Evolutionary conservation across 441 rosid genomes (phyloP).

Genomic region (Omphalea diandra): DNA sequence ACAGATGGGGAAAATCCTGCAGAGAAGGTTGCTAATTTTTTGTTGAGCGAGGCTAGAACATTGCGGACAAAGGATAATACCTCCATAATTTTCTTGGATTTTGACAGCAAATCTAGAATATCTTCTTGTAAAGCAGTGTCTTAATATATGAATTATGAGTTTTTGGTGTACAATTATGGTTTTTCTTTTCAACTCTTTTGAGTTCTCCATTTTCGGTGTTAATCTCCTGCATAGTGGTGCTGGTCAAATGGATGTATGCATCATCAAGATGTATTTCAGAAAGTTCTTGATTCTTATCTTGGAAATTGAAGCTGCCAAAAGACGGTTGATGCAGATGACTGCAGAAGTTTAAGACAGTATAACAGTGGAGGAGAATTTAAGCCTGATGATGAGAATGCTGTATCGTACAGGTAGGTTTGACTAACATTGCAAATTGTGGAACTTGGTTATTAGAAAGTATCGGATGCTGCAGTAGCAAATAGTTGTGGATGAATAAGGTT

Average conservation of each 20-base stretch:
- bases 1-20: constrained; percentile 44
- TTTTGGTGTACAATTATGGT: constrained; percentile 22
- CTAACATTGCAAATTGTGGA: not conserved
- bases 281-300: not conserved
- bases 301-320: constrained; percentile 1
- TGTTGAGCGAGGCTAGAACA: constrained; percentile 82
- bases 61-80: constrained; percentile 95
- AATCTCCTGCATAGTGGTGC: not conserved
- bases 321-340: not conserved
- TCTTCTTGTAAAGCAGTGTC: constrained; percentile 41
- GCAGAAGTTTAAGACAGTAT: not conserved
- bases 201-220: not conserved
- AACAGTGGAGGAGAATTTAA: not conserved
- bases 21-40: constrained; percentile 71
- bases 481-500: not conserved
- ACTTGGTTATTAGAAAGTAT: not conserved
- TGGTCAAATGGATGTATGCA: constrained; percentile 22
- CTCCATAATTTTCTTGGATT: constrained; percentile 82
- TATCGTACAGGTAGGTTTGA: not conserved
- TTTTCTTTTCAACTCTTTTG: not conserved
- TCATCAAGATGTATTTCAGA: not conserved
- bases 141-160: constrained; percentile 28
- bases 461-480: not conserved
- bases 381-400: not conserved
- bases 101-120: constrained; percentile 42